Conservation (phyloP, 768 basidiomycete species). For the Kockovaella imperatae region DNA sequence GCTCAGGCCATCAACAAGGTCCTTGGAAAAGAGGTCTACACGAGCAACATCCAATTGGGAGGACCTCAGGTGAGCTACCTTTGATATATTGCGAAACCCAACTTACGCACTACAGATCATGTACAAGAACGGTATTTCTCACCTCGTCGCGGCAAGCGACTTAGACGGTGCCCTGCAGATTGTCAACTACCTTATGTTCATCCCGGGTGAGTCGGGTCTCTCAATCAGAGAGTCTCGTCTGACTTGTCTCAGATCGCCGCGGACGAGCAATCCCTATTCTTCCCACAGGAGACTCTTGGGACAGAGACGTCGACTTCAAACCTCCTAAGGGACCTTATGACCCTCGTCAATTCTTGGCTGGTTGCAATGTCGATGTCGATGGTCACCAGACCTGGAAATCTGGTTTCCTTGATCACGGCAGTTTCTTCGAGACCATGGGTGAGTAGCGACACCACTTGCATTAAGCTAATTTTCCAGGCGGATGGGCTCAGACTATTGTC, state of each 20-base stretch:
- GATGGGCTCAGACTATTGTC: slow-evolving; percentile 99
- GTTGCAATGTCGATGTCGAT: slow-evolving; percentile 70
- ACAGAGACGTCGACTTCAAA: slow-evolving; percentile 79
- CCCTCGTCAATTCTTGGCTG: slow-evolving; percentile 95
- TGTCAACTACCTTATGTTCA: slow-evolving; percentile 86
- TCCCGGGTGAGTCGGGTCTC: slow-evolving; percentile 54
- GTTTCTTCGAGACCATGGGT: slow-evolving; percentile 96
- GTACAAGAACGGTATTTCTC: slow-evolving; percentile 99
- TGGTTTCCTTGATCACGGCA: slow-evolving; percentile 94
- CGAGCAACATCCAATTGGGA: slow-evolving; percentile 94
- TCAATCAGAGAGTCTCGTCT: background rate
- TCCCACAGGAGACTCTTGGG: slow-evolving; percentile 71
- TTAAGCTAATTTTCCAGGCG: slow-evolving; percentile 42
- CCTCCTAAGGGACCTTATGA: slow-evolving; percentile 90
- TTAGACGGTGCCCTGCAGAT: slow-evolving; percentile 91
- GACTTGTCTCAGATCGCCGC: slow-evolving; percentile 48
- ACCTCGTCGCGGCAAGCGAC: slow-evolving; percentile 89
- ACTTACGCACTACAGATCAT: slow-evolving; percentile 55
- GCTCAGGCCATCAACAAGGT: slow-evolving; percentile 97
- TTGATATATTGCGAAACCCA: background rate
- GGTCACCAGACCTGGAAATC: slow-evolving; percentile 61
- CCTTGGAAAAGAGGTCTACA: slow-evolving; percentile 96
- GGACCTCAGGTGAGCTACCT: slow-evolving; percentile 64
- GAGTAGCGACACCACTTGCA: background rate
- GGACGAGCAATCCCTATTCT: slow-evolving; percentile 68